A percentile compares a stretch with the other conserved stretches of the same genome.
These are phyloP conservation scores for Sugiyamaella chiloensis DNA, from an alignment of 805 yeast genomes.

Conservation along the genomic window DNA sequence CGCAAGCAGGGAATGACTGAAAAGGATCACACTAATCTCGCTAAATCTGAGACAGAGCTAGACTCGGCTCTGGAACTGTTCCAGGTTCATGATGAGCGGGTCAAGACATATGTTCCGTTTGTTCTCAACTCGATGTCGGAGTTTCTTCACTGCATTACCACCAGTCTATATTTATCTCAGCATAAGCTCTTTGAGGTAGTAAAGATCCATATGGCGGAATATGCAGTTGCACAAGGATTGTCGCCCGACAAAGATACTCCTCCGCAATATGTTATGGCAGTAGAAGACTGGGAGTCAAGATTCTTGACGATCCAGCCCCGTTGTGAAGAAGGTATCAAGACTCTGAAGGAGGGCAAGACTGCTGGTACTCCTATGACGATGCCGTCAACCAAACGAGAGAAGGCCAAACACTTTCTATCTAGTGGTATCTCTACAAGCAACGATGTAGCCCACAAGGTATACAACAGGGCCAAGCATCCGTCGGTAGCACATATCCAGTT, in stretches of 20 bases:
- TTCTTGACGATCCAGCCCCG: constrained; percentile 28
- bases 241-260: constrained; percentile 8
- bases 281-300: constrained; percentile 30
- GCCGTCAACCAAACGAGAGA: constrained; percentile 19
- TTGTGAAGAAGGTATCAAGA: constrained; percentile 28
- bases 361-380: constrained; percentile 27
- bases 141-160: constrained; percentile 31
- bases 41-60: constrained; percentile 29
- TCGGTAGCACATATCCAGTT: constrained; percentile 18
- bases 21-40: constrained; percentile 28
- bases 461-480: constrained; percentile 21
- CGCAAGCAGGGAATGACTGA: constrained; percentile 29
- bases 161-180: constrained; percentile 30
- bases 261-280: constrained; percentile 21
- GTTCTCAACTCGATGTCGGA: constrained; percentile 30
- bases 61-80: constrained; percentile 32
- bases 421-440: constrained; percentile 35
- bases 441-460: constrained; percentile 17
- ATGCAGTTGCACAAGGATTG: constrained; percentile 27
- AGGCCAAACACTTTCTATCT: constrained; percentile 28
- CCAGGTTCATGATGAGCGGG: constrained; percentile 30
- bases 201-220: constrained; percentile 21
- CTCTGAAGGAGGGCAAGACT: constrained; percentile 29
- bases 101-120: constrained; percentile 29
- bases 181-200: constrained; percentile 26